Evolutionary conservation across 371 early-diverging fungal species (phyloP).

Genomic region (Mortierella sp.): DNA sequence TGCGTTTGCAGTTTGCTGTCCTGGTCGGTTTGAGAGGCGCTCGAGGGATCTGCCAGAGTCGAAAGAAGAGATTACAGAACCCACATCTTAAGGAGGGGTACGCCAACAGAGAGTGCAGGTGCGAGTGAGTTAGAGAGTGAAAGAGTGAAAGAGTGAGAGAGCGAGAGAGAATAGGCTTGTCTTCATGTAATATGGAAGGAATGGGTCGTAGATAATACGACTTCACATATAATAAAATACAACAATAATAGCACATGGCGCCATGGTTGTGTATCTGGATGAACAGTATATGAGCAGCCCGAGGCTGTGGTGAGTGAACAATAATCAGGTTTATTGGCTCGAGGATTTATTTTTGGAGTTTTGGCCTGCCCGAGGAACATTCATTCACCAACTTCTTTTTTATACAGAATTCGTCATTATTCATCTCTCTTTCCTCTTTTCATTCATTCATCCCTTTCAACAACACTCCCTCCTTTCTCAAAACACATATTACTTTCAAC

Average conservation of each 20-base stretch:
- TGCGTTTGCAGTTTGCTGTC: conserved; percentile 40
- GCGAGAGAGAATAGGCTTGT: no score
- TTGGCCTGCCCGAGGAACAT: not conserved
- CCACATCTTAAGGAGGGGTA: not conserved
- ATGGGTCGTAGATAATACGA: no score
- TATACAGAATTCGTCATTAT: not conserved
- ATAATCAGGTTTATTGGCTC: not conserved
- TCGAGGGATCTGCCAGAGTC: conserved; percentile 8
- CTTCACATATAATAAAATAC: no score
- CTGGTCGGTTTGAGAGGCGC: conserved; percentile 26
- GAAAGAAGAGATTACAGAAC: conserved; percentile 33
- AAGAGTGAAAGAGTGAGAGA: no score
- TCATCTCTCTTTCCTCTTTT: not conserved
- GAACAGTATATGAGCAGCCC: no score
- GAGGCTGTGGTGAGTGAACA: not conserved
- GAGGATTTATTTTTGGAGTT: conserved; percentile 6
- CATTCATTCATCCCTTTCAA: not conserved
- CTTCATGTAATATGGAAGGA: no score
- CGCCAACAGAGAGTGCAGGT: not conserved
- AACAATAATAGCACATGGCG: no score
- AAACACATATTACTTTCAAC: conserved; percentile 3
- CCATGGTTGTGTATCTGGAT: no score
- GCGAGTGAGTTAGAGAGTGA: no score
- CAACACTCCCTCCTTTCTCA: not conserved
- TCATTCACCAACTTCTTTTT: not conserved